Percentiles rank a stretch among this genome's conserved stretches.
Conservation (phyloP, 2,329 filamentous ascomycete species). For the Grosmannia serpens region DNA sequence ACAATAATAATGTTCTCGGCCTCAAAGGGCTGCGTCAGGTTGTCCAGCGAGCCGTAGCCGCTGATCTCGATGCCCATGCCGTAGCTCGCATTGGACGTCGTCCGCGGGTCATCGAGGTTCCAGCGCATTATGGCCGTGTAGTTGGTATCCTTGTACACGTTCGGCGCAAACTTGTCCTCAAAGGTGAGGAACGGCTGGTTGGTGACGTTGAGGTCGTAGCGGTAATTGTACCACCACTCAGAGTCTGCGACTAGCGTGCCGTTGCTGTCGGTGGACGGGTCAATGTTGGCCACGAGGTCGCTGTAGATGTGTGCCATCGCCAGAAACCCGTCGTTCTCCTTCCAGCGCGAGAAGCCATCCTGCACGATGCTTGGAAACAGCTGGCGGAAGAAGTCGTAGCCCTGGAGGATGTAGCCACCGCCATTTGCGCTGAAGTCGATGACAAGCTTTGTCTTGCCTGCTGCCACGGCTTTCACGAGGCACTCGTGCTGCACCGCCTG, state of each 20-base stretch:
- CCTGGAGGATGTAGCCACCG: conserved; percentile 47
- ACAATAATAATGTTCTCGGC: conserved; percentile 47
- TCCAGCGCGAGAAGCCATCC: conserved; percentile 28
- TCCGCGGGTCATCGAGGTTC: conserved; percentile 33
- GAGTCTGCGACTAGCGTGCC: conserved; percentile 3
- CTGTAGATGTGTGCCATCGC: conserved; percentile 31
- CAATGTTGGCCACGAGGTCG: conserved; percentile 28
- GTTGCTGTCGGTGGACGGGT: conserved; percentile 33
- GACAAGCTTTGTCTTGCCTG: conserved; percentile 47
- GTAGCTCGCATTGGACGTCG: conserved; percentile 26
- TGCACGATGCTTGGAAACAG: conserved; percentile 31
- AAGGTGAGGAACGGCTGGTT: conserved; percentile 37
- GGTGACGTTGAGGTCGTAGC: conserved; percentile 36
- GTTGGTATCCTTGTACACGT: conserved; percentile 33
- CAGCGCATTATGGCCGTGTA: conserved; percentile 42
- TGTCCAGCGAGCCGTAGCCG: conserved; percentile 35
- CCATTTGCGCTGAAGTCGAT: conserved; percentile 47
- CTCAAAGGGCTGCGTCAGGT: conserved; percentile 40
- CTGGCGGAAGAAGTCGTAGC: conserved; percentile 50
- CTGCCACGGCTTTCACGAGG: conserved; percentile 24
- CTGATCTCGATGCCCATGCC: conserved; percentile 32
- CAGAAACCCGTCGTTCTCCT: conserved; percentile 24
- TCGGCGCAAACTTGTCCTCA: conserved; percentile 30
- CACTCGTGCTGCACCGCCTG: conserved; percentile 22
- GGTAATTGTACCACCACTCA: conserved; percentile 31